Percentiles rank a stretch among this genome's conserved stretches.
Conservation (phyloP, 495 filamentous ascomycete species). For the Penicillium pancosmium region DNA sequence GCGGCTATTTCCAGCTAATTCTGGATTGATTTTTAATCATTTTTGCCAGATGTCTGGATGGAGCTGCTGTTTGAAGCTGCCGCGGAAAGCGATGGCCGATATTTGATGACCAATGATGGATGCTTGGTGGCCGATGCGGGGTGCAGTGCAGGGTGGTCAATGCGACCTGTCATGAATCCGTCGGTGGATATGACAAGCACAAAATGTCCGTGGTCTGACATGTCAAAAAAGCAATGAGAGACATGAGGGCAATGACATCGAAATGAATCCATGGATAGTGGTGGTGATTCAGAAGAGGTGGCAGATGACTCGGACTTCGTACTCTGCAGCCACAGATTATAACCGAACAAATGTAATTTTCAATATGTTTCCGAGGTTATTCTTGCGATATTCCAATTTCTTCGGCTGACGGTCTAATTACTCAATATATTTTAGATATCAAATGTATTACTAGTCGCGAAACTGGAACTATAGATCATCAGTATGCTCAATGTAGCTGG, state of each 20-base stretch:
- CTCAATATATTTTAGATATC: too few species aligned
- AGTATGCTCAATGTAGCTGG: too few species aligned
- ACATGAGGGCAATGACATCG: neutral
- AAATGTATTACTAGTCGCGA: too few species aligned
- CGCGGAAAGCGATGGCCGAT: neutral
- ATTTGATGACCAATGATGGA: too few species aligned
- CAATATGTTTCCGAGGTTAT: too few species aligned
- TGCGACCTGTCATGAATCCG: neutral
- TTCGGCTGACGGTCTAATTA: too few species aligned
- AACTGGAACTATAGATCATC: too few species aligned
- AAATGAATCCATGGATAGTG: neutral
- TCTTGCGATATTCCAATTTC: too few species aligned
- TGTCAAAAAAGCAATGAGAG: neutral
- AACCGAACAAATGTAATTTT: too few species aligned
- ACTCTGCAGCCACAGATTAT: too few species aligned
- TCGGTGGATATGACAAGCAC: neutral
- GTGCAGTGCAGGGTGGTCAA: neutral
- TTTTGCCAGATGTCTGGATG: neutral
- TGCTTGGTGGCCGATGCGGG: neutral
- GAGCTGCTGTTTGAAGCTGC: conserved; percentile 4
- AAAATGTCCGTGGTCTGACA: conserved; percentile 3
- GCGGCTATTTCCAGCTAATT: neutral
- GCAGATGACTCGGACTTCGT: neutral
- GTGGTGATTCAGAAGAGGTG: neutral
- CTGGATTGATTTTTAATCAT: neutral